Evolutionary conservation across 208 protist genomes (phyloP), one percentile per base, ranked within the genome.

Genomic region (Acanthamoeba rhysodes): DNA sequence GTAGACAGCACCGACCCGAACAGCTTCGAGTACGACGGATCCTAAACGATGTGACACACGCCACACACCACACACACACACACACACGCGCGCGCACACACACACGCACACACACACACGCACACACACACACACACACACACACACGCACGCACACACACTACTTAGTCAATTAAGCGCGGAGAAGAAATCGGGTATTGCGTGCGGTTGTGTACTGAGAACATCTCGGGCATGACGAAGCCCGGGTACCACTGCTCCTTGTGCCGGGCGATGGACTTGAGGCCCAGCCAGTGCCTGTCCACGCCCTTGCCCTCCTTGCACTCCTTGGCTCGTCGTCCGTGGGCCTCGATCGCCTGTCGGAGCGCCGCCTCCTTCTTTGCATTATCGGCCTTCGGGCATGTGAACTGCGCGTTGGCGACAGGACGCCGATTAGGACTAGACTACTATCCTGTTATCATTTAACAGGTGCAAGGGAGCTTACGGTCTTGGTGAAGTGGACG

Each of bases 221-320:
- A 93, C 88, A 93, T 93, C 9, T 80, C 70, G 12, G 88, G 88
- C 62, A 93, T 93, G 48, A 91, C 22, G 78, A 74, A 95, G 50
- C 59, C 78, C 12, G 92, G 76, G 37, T 34, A 55, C 41, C 76
- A 55, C 92, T 90, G 66, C 78, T 90, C 50, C 55, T 95, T 80
- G 57, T 95, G 66, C 24, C 41, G 5, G 32, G 92, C 92, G 53
- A 95, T 41, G 34, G 53, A 90, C 55, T 90, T 68, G 70, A 95
- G 92, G 48, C 92, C 92, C 14, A 78, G 53, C 64, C 53, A 95
- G 53, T 95, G 92, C 22, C 92, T 45, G 78, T 95, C 92, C 59
- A 95, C 92, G 10, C 92, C 92, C 32, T 5, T 45, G 14, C 74
- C 92, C 20, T 90, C 57, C 92, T 95, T 95, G 92, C 70, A 84